Evolutionary conservation across 78 protist genomes (phyloP).

Genomic region (Dictyostelium brefeldianum): DNA sequence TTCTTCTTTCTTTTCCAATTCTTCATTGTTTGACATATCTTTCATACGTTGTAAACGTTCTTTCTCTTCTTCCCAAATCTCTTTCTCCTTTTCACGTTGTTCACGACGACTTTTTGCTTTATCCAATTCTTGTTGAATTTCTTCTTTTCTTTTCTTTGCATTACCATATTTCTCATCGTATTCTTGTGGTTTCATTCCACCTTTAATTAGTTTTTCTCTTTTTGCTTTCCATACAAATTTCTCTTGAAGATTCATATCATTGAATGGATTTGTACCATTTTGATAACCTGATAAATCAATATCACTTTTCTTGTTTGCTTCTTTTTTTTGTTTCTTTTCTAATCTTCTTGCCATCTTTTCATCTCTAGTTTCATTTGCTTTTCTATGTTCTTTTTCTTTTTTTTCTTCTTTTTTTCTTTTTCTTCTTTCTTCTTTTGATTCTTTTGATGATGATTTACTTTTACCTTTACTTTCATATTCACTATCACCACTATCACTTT

Average conservation of each 20-base stretch:
- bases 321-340: slow-evolving; percentile 75
- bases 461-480: slow-evolving; percentile 31
- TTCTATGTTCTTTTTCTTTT: slow-evolving; percentile 27
- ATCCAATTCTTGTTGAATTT: slow-evolving; percentile 83
- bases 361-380: slow-evolving; percentile 81
- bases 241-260: slow-evolving; percentile 87
- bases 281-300: slow-evolving; percentile 86
- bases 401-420: slow-evolving; percentile 38
- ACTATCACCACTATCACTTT: neutral
- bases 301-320: slow-evolving; percentile 40
- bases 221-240: slow-evolving; percentile 94
- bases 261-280: slow-evolving; percentile 89
- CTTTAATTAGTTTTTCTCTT: slow-evolving; percentile 33
- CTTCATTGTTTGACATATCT: slow-evolving; percentile 64
- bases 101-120: slow-evolving; percentile 87
- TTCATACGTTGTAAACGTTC: slow-evolving; percentile 69
- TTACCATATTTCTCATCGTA: slow-evolving; percentile 16
- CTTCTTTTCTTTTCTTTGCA: slow-evolving; percentile 18
- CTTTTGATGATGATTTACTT: slow-evolving; percentile 5
- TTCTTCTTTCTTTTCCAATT: slow-evolving; percentile 87
- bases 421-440: slow-evolving; percentile 37
- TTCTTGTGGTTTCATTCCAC: slow-evolving; percentile 32
- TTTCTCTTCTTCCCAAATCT: slow-evolving; percentile 84
- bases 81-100: slow-evolving; percentile 89
- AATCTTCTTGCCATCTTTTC: slow-evolving; percentile 64